Conservation (phyloP, 306 rosid genomes). For the Ziziphus jujuba region DNA sequence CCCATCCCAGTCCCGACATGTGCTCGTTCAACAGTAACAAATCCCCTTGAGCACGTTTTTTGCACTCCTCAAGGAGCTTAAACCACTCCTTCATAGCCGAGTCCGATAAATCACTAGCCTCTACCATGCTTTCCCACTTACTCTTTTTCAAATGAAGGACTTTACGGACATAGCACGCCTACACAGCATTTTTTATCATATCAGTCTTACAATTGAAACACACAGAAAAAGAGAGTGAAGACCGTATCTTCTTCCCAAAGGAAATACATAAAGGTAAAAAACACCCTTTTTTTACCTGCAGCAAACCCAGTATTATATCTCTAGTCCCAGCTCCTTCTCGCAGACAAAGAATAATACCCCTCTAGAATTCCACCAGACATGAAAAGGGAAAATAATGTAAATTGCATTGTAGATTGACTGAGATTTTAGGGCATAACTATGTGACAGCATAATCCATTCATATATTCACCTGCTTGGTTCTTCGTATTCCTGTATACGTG, state of each 20-base stretch:
- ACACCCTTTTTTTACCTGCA: slow-evolving; percentile 58
- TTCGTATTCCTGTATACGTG: slow-evolving; percentile 32
- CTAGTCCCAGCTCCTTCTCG: slow-evolving; percentile 63
- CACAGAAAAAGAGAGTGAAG: not conserved
- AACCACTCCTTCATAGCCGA: slow-evolving; percentile 52
- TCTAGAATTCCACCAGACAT: slow-evolving; percentile 31
- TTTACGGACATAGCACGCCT: slow-evolving; percentile 75
- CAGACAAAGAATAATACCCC: slow-evolving; percentile 64
- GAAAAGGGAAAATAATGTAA: slow-evolving; percentile 11
- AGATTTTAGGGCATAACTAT: not conserved
- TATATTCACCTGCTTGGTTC: slow-evolving; percentile 49
- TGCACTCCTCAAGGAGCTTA: slow-evolving; percentile 55
- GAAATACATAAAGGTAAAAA: too few species aligned
- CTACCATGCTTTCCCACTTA: slow-evolving; percentile 35
- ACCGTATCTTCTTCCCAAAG: not conserved
- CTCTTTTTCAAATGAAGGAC: slow-evolving; percentile 34
- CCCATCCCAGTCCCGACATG: slow-evolving; percentile 64
- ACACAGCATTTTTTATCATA: slow-evolving; percentile 5
- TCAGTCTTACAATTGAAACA: slow-evolving; percentile 4
- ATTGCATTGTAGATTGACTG: not conserved
- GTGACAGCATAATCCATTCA: slow-evolving; percentile 1
- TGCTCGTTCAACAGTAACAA: slow-evolving; percentile 45
- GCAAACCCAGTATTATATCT: slow-evolving; percentile 59
- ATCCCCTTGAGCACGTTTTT: slow-evolving; percentile 52
- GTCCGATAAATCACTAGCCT: slow-evolving; percentile 35